Evolutionary conservation across 1,284 basidiomycete species (phyloP).

Genomic region (Wolfiporia cocos): DNA sequence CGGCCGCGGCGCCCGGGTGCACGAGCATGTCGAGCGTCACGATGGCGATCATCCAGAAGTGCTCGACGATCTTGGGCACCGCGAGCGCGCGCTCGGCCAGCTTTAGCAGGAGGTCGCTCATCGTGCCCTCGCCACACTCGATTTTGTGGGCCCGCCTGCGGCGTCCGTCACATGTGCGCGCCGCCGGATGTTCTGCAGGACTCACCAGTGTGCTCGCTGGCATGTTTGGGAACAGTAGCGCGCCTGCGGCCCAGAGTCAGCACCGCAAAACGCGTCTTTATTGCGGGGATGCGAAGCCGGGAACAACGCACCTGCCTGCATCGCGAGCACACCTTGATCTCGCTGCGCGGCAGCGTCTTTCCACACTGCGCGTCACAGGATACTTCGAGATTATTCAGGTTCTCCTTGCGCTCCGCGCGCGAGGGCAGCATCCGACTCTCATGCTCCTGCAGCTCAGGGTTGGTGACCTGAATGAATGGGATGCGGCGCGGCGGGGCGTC

Average conservation of each 20-base stretch:
- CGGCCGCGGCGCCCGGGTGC: neutral
- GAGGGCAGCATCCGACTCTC: neutral
- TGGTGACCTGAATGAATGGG: neutral
- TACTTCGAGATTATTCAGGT: slow-evolving; percentile 1
- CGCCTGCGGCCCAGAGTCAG: neutral
- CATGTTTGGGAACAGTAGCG: slow-evolving; percentile 1
- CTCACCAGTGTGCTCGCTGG: neutral
- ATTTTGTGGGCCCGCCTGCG: slow-evolving; percentile 1
- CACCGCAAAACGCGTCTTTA: neutral
- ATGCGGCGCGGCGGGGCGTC: neutral
- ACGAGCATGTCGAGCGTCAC: neutral
- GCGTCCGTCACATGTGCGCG: neutral
- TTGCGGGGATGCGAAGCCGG: too few relatives aligned
- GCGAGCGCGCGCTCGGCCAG: slow-evolving; percentile 4
- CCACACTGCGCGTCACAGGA: neutral
- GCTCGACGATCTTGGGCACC: slow-evolving; percentile 4
- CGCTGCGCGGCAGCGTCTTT: neutral
- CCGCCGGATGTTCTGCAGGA: neutral
- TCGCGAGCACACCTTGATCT: neutral
- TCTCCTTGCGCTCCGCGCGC: slow-evolving; percentile 1
- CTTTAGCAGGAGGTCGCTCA: slow-evolving; percentile 1
- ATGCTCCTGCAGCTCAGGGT: neutral
- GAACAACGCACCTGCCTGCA: slow-evolving; percentile 1
- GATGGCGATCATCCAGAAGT: slow-evolving; percentile 4
- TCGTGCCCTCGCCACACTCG: slow-evolving; percentile 2